Conservation (phyloP, 2,329 filamentous ascomycete genomes). For the Cercospora sp. region DNA sequence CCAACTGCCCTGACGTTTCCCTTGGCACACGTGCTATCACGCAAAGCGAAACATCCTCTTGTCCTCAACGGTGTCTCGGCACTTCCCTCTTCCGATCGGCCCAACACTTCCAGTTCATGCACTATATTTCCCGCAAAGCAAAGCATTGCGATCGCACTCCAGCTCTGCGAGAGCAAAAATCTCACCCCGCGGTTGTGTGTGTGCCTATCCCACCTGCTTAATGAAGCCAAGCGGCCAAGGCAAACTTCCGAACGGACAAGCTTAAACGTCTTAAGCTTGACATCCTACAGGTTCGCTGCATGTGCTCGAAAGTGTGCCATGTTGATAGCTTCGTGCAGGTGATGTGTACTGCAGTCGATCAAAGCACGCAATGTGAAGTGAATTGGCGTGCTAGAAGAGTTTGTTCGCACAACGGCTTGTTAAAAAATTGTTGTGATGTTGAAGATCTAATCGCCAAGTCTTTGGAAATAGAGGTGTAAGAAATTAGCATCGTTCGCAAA, state of each 20-base stretch:
- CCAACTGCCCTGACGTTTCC: neutral
- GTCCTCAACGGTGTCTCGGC: neutral
- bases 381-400: neutral
- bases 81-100: neutral
- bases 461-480: neutral
- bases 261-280: slow-evolving; percentile 6
- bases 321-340: neutral
- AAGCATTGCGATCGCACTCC: slow-evolving; percentile 7
- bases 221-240: neutral
- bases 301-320: neutral
- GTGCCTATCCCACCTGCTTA: neutral
- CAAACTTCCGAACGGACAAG: neutral
- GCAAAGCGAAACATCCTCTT: neutral
- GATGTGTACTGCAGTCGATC: neutral
- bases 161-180: neutral
- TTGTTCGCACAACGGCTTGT: neutral
- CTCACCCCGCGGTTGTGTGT: neutral
- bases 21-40: neutral
- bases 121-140: neutral
- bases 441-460: neutral
- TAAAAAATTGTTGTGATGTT: neutral
- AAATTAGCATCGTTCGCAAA: neutral
- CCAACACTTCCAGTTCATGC: neutral
- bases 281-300: neutral
- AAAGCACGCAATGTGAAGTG: neutral